A percentile compares a stretch with the other conserved stretches of the same genome.
Evolutionary conservation across 2,329 filamentous ascomycete species (phyloP).

Genomic region (Ustulina deusta): DNA sequence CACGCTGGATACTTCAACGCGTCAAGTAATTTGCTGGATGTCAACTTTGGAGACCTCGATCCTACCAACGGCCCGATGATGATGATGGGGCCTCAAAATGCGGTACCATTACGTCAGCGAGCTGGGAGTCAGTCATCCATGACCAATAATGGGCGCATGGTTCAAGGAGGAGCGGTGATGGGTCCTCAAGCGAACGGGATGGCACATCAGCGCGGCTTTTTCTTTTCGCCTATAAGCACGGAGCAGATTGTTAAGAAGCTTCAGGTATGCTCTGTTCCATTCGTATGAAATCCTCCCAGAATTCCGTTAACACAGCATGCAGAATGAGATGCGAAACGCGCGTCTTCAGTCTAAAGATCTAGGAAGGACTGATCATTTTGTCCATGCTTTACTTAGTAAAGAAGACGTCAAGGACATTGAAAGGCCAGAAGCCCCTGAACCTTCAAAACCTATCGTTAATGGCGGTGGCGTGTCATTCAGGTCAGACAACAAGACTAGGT

Average conservation of each 20-base stretch:
- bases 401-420: slow-evolving; percentile 73
- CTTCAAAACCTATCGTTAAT: slow-evolving; percentile 63
- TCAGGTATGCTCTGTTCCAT: slow-evolving; percentile 68
- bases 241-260: slow-evolving; percentile 93
- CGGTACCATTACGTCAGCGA: slow-evolving; percentile 77
- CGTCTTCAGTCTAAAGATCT: slow-evolving; percentile 90
- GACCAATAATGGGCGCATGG: slow-evolving; percentile 71
- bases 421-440: slow-evolving; percentile 62
- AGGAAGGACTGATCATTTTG: slow-evolving; percentile 82
- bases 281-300: not conserved
- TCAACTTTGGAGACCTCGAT: slow-evolving; percentile 93
- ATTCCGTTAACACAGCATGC: slow-evolving; percentile 44
- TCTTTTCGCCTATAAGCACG: slow-evolving; percentile 88
- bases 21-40: slow-evolving; percentile 81
- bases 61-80: slow-evolving; percentile 80
- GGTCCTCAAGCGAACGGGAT: slow-evolving; percentile 67
- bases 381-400: slow-evolving; percentile 80
- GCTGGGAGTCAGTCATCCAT: slow-evolving; percentile 75
- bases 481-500: slow-evolving; percentile 82
- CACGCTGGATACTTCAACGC: slow-evolving; percentile 87
- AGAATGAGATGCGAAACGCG: slow-evolving; percentile 92
- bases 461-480: slow-evolving; percentile 69
- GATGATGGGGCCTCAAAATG: slow-evolving; percentile 75
- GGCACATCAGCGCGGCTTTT: slow-evolving; percentile 83
- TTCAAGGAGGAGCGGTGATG: slow-evolving; percentile 63